Base-by-base conservation (phyloP, 805 yeast species). In the Hanseniaspora valbyensis region DNA sequence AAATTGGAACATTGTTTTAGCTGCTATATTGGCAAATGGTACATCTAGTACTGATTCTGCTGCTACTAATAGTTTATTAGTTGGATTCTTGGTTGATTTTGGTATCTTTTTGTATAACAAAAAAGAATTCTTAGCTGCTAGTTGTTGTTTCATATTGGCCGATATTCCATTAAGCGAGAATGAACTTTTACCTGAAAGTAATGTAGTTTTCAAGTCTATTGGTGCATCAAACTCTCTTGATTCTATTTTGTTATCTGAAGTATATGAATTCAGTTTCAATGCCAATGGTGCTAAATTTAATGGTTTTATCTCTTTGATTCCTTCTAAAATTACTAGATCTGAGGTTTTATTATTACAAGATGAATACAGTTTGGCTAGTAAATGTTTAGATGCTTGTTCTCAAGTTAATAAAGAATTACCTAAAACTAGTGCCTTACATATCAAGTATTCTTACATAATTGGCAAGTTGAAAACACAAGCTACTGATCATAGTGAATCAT, bases 271-370 rank as follows among this genome's bases (percentile, higher is more conserved):
- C 58, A 61, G 70, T 7, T 61, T 71, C 34, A 58, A 61, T 14
- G 59, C 68, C 2, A 55, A 67, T 1, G 18, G 26, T 13, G 22
- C 42, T 16, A 59, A 65, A 41, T 61, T 69, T 2, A 64, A 54
- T 28, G 60, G 59, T 10, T 70, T 72, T 42, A 72, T 80, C 0
- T 83, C 79, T 54, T 64, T 83, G 57, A 59, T 83, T 14, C 70
- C 77, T 0, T 69, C 75, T 55, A 84, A 83, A 59, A 65, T 85
- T 37, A 70, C 69, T 25, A 92, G 84, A 58, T 92, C 92, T 0
- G 72, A 73, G 42, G 66, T 72, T 22, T 68, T 88, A 54, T 80
- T 83, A 2, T 96, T 88, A 56, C 66, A 72, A 54, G 92, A 90
- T 2, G 61, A 67, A 32, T 60, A 70, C 14, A 54, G 71, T 1